Base-by-base conservation (phyloP, 371 early-diverging fungal species). In the Apophysomyces ossiformis region DNA sequence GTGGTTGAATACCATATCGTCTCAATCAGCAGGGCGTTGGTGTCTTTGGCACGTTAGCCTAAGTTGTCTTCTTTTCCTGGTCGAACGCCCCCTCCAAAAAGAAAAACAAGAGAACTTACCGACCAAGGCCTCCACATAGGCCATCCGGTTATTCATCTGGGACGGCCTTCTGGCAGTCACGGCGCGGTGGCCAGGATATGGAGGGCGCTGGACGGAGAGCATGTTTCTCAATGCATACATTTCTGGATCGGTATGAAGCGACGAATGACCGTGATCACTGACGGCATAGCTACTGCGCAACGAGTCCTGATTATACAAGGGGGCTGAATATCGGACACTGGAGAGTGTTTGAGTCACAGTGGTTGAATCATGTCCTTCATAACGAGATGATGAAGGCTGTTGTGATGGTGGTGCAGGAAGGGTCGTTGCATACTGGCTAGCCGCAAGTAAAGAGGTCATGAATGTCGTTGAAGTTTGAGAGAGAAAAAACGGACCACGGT, bases 21-120 rank as follows among this genome's bases (percentile, higher is more conserved):
- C 64, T 88, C 87, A 61, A 88, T 86, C 43, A 87, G 82, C 68
- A 85, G 70, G 21, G 86, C 83, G 32, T 83, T 83, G 36, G 83
- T 85, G 69, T 88, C 88, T 86, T 68, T 38, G 45, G 60, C 7
- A 26, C 16, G 36, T 57, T 41, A 41, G 41, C 41, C 41, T 41
- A 41, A 41, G 8, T 13, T 11, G 13, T 41, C 8, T 41, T 11
- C 13, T 35, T 64, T 37, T 13, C 37, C 15, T 68, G 21, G 16
- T 26, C 26, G 41, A 56, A 38, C 37, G 38, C 39, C 32, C 37
- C 65, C 39, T 41, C 18, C 44, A 32, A 16, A 50, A 18, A 54
- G 41, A 18, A 43, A 43, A 18, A 16, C 45, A 46, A 54, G 44
- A 43, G 11, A 43, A 69, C 70, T 73, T 77, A 84, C 84, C 84